These are phyloP conservation scores for Beauveria asiatica DNA, from an alignment of 2,329 filamentous ascomycete genomes.

Conservation along the genomic window DNA sequence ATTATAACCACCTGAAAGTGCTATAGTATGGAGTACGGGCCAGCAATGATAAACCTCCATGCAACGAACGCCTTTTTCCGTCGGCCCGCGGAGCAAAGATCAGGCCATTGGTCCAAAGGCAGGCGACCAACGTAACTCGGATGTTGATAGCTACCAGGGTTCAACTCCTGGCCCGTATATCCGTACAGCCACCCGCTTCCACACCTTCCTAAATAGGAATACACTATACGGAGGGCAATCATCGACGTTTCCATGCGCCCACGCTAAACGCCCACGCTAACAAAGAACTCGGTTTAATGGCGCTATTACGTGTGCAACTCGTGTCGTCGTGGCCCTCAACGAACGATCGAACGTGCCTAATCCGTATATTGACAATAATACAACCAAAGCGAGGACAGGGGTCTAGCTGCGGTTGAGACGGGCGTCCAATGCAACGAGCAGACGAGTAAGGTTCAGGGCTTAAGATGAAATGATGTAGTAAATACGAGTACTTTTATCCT, in stretches of 20 bases:
- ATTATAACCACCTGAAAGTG: neutral
- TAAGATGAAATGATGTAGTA: too few species aligned
- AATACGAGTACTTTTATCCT: too few species aligned
- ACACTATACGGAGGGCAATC: neutral
- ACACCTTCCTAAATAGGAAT: neutral
- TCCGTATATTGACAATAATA: too few species aligned
- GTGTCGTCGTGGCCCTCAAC: neutral
- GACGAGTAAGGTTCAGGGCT: too few species aligned
- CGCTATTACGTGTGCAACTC: neutral
- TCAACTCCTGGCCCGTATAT: neutral
- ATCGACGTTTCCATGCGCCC: neutral
- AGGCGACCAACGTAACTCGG: neutral
- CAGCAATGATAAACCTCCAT: neutral
- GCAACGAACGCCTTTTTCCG: neutral
- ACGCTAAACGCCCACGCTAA: neutral
- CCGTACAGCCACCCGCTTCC: neutral
- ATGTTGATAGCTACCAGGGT: neutral
- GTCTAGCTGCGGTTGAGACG: too few species aligned
- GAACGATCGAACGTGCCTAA: neutral
- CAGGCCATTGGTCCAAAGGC: neutral
- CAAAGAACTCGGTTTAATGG: neutral
- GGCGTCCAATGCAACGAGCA: too few species aligned
- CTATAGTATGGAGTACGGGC: neutral
- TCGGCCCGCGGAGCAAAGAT: neutral
- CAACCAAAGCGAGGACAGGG: too few species aligned